A percentile compares a stretch with the other conserved stretches of the same genome.
Evolutionary conservation across 306 rosid species (phyloP).

Genomic region (Acacia acuminata): DNA sequence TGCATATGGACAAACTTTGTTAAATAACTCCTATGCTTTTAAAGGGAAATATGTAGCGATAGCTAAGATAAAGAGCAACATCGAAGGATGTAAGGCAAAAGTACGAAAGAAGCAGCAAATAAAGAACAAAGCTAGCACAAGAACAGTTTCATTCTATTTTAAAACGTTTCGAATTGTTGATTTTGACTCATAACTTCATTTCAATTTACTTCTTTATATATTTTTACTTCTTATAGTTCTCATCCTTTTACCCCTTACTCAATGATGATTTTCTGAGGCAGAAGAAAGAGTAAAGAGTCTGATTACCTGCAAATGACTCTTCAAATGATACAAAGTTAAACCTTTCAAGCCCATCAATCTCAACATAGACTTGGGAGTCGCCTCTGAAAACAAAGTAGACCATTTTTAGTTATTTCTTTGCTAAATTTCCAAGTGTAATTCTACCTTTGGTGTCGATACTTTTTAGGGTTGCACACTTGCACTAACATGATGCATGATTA

Average conservation of each 20-base stretch:
- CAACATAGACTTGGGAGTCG: conserved; percentile 90
- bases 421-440: too few species aligned
- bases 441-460: too few species aligned
- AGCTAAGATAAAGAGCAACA: neutral
- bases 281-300: conserved; percentile 3
- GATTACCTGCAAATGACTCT: conserved; percentile 96
- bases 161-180: conserved; percentile 8
- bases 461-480: too few species aligned
- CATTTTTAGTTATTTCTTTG: neutral
- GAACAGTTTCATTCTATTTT: neutral
- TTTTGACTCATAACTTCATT: neutral
- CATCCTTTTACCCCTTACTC: neutral
- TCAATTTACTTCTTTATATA: neutral
- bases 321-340: conserved; percentile 90
- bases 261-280: neutral
- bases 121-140: neutral
- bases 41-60: neutral
- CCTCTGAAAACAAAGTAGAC: conserved; percentile 57
- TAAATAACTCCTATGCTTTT: conserved; percentile 12
- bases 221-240: neutral
- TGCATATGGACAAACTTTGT: conserved; percentile 36
- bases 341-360: conserved; percentile 96
- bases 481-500: too few species aligned
- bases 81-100: neutral
- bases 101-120: neutral